A percentile compares a stretch with the other conserved stretches of the same genome.
phyloP scores from a whole-genome alignment of 305 asterid species.

The Striga hermonthica region DNA sequence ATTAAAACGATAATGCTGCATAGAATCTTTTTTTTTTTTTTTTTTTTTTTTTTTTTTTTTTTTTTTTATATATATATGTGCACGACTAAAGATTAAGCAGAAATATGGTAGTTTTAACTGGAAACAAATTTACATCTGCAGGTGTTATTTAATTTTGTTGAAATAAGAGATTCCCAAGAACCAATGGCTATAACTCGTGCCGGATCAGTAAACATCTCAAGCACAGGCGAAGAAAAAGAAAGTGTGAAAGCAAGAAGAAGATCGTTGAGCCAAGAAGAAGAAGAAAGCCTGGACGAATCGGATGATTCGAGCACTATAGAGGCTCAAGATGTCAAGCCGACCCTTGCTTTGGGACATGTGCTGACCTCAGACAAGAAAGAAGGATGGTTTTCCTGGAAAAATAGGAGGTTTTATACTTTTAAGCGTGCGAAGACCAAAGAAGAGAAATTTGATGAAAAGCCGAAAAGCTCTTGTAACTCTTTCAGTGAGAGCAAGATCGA shows the following conservation, averaged over 20 bases:
- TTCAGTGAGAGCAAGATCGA: constrained; percentile 24
- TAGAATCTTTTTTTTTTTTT: too few species aligned
- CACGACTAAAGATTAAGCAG: neutral
- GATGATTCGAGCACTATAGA: constrained; percentile 26
- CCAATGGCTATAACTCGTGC: constrained; percentile 10
- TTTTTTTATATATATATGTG: too few species aligned
- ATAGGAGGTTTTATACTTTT: constrained; percentile 44
- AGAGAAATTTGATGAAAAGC: constrained; percentile 33
- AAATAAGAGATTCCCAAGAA: constrained; percentile 39
- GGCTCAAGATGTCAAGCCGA: constrained; percentile 19
- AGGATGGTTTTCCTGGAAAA: constrained; percentile 63
- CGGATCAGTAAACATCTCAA: neutral
- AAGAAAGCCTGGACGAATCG: constrained; percentile 35
- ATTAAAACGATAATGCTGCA: too few species aligned
- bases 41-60: too few species aligned
- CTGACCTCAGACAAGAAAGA: constrained; percentile 37
- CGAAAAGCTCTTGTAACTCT: neutral
- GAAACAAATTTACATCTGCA: neutral
- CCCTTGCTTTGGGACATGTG: constrained; percentile 3
- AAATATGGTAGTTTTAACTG: neutral
- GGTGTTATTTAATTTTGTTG: constrained; percentile 48
- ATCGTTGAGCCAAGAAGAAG: constrained; percentile 42
- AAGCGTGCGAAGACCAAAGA: constrained; percentile 42
- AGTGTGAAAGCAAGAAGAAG: constrained; percentile 37
- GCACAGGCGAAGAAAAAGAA: neutral